These are phyloP conservation scores for Exophiala alcalophila DNA, from an alignment of 2,329 filamentous ascomycete genomes.

Conservation along the genomic window DNA sequence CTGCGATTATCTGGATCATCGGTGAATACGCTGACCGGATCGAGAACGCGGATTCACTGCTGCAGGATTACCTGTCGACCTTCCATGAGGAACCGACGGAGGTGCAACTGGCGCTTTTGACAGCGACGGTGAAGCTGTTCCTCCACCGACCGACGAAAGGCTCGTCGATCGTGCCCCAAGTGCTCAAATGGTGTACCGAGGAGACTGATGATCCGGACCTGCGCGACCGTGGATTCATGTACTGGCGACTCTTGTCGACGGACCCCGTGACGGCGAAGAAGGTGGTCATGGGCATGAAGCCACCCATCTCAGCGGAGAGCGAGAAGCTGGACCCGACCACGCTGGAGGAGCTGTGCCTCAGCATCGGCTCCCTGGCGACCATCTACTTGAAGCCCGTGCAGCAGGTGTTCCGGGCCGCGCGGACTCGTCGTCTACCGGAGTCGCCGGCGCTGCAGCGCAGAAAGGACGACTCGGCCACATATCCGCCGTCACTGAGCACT, in stretches of 20 bases:
- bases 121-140: slow-evolving; percentile 95
- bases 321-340: slow-evolving; percentile 89
- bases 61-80: slow-evolving; percentile 92
- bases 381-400: slow-evolving; percentile 98
- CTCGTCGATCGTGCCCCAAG: slow-evolving; percentile 86
- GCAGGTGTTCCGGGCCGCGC: slow-evolving; percentile 87
- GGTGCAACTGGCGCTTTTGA: slow-evolving; percentile 89
- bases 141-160: slow-evolving; percentile 95
- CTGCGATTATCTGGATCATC: slow-evolving; percentile 99
- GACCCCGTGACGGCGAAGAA: slow-evolving; percentile 82
- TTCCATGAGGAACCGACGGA: slow-evolving; percentile 94
- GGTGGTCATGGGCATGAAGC: slow-evolving; percentile 97
- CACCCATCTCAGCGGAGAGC: slow-evolving; percentile 90
- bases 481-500: slow-evolving; percentile 31
- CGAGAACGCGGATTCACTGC: slow-evolving; percentile 88
- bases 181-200: slow-evolving; percentile 97
- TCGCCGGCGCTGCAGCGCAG: slow-evolving; percentile 81
- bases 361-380: slow-evolving; percentile 91
- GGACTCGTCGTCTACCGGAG: slow-evolving; percentile 73
- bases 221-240: slow-evolving; percentile 96
- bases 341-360: slow-evolving; percentile 94
- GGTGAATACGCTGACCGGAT: slow-evolving; percentile 97
- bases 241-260: slow-evolving; percentile 92
- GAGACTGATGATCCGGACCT: slow-evolving; percentile 99
- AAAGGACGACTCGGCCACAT: slow-evolving; percentile 48